Percentiles rank a stretch among this genome's conserved stretches.
These are phyloP conservation scores for Backusella mclennaniae DNA, from an alignment of 192 early-diverging fungal genomes.

Conservation along the genomic window DNA sequence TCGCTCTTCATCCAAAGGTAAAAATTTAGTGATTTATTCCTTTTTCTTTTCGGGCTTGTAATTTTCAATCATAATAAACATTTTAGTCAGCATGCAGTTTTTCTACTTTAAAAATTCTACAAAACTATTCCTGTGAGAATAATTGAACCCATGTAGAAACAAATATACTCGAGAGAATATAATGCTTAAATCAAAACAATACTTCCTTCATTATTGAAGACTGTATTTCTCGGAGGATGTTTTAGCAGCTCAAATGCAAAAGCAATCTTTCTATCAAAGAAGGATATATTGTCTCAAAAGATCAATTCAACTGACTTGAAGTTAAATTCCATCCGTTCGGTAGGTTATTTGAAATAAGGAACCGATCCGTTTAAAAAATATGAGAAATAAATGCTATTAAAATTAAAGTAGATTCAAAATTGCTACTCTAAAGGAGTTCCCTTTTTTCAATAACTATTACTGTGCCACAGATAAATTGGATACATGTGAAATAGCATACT, in stretches of 20 bases:
- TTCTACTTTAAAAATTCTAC: no score
- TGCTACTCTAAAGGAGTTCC: no score
- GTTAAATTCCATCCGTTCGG: not conserved
- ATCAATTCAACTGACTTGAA: not conserved
- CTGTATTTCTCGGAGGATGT: not conserved
- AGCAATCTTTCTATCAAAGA: not conserved
- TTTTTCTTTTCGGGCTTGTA: not conserved
- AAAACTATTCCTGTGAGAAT: not conserved
- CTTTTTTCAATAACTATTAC: not conserved
- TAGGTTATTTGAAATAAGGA: not conserved
- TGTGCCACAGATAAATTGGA: not conserved
- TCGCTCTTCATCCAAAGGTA: not conserved
- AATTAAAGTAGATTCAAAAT: no score
- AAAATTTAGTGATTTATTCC: not conserved
- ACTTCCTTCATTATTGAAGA: not conserved
- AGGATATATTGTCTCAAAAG: not conserved
- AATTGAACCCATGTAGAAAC: no score
- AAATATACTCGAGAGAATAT: no score
- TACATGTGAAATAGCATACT: not conserved
- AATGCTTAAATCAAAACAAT: not conserved
- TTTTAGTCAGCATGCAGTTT: not conserved
- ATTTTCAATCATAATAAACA: not conserved
- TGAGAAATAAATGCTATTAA: not conserved
- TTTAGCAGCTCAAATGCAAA: not conserved
- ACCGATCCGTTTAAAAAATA: not conserved